Conservation (phyloP, 352 stramenopile species). For the Globisporangium uncinulatum region DNA sequence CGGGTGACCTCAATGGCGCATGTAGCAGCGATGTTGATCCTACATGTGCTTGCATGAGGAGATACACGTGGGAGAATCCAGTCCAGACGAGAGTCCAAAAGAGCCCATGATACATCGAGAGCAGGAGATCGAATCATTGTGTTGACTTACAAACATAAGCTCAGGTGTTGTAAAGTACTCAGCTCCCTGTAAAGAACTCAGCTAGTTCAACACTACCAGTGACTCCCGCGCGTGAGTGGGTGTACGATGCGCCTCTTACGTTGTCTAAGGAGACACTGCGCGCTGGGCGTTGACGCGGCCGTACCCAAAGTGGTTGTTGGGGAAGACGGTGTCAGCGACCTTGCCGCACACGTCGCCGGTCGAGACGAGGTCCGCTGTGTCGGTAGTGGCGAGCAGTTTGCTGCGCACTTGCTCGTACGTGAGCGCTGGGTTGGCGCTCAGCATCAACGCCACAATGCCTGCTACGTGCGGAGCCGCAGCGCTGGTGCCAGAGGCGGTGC, state of each 20-base stretch:
- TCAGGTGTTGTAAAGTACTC: too few species aligned
- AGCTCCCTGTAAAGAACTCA: too few species aligned
- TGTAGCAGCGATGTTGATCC: too few species aligned
- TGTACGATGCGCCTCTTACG: too few species aligned
- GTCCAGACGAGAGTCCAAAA: too few species aligned
- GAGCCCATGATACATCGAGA: too few species aligned
- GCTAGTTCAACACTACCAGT: too few species aligned
- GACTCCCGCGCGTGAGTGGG: not conserved
- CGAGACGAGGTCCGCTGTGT: conserved; percentile 2
- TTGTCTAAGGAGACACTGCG: not conserved
- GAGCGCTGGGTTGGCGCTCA: conserved; percentile 18
- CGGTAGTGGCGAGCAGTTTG: conserved; percentile 3
- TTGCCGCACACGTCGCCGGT: conserved; percentile 19
- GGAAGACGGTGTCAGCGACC: conserved; percentile 21
- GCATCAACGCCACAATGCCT: conserved; percentile 18
- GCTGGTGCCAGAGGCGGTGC: conserved; percentile 16
- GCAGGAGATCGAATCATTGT: too few species aligned
- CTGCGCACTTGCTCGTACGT: conserved; percentile 15
- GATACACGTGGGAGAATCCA: too few species aligned
- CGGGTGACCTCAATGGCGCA: too few species aligned
- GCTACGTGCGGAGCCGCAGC: conserved; percentile 28
- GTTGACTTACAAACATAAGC: too few species aligned
- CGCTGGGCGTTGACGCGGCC: not conserved
- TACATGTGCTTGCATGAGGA: too few species aligned
- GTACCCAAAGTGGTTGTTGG: conserved; percentile 32